A percentile compares a stretch with the other conserved stretches of the same genome.
These are phyloP conservation scores for Sodiomyces alkalinus DNA, from an alignment of 2,329 filamentous ascomycete genomes.

Conservation along the genomic window DNA sequence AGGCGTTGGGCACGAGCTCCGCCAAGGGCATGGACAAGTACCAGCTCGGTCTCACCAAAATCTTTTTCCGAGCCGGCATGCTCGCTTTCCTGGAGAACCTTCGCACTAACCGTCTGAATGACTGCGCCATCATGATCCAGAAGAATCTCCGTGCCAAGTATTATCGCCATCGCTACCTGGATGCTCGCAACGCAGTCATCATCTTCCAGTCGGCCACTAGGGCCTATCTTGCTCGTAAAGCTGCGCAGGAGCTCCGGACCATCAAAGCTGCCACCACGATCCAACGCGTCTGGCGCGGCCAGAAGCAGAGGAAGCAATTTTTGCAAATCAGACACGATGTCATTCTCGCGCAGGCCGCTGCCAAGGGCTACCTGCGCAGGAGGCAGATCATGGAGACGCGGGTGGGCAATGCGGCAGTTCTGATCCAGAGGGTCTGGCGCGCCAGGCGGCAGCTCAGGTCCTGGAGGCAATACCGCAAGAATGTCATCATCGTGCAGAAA, in stretches of 20 bases:
- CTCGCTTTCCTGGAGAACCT: conserved; percentile 93
- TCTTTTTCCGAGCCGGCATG: conserved; percentile 99
- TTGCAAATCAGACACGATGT: conserved; percentile 66
- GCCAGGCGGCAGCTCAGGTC: conserved; percentile 60
- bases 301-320: conserved; percentile 76
- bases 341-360: conserved; percentile 74
- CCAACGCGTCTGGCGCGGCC: conserved; percentile 86
- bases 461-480: conserved; percentile 82
- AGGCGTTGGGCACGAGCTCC: conserved; percentile 67
- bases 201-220: conserved; percentile 64
- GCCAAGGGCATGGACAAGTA: conserved; percentile 78
- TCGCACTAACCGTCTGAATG: conserved; percentile 76
- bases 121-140: conserved; percentile 93
- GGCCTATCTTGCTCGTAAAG: conserved; percentile 62
- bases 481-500: conserved; percentile 80
- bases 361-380: conserved; percentile 83
- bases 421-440: conserved; percentile 86
- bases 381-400: conserved; percentile 89
- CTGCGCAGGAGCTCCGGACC: conserved; percentile 66
- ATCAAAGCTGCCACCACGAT: conserved; percentile 85
- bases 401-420: conserved; percentile 75
- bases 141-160: conserved; percentile 96
- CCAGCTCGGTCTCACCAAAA: conserved; percentile 93
- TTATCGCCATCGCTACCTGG: conserved; percentile 81
- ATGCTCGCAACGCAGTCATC: conserved; percentile 69